A percentile compares a stretch with the other conserved stretches of the same genome.
Evolutionary conservation across 2,329 filamentous ascomycete species (phyloP).

Genomic region (Clonostachys rhizophaga): DNA sequence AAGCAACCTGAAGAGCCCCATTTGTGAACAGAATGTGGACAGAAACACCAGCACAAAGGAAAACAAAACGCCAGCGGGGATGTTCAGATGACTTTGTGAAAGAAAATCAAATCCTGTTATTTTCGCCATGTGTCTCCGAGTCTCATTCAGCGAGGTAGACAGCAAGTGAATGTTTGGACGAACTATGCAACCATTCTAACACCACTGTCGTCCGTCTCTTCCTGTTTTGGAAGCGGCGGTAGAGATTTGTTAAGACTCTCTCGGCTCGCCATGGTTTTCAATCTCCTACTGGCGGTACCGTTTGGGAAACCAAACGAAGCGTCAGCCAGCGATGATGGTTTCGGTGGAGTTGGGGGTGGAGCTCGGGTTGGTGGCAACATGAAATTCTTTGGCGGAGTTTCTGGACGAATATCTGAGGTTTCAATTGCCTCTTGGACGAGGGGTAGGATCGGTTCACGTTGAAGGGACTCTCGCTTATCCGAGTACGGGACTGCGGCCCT

Average conservation of each 20-base stretch:
- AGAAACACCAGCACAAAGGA: not conserved
- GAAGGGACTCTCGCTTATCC: constrained; percentile 50
- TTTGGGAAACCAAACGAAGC: no score
- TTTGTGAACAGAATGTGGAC: not conserved
- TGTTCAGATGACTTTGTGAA: constrained; percentile 1
- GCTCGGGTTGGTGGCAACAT: constrained; percentile 37
- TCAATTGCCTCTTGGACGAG: constrained; percentile 91
- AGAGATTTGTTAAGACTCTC: constrained; percentile 58
- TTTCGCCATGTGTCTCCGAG: not conserved
- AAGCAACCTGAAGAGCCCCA: not conserved
- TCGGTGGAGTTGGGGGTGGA: constrained; percentile 26
- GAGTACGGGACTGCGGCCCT: constrained; percentile 19
- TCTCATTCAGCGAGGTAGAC: not conserved
- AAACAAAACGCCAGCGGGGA: not conserved
- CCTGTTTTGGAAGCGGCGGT: constrained; percentile 45
- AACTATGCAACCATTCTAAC: constrained; percentile 24
- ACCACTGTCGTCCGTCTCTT: constrained; percentile 15
- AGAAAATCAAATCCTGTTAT: constrained; percentile 1
- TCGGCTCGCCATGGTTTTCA: constrained; percentile 34
- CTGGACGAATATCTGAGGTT: constrained; percentile 36
- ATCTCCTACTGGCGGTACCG: no score
- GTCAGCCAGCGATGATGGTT: constrained; percentile 8
- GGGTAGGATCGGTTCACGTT: constrained; percentile 59
- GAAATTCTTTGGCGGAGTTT: constrained; percentile 34
- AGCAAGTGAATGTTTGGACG: not conserved